Conservation (phyloP, 2,329 filamentous ascomycete genomes). For the Alternaria novae-zelandiae region DNA sequence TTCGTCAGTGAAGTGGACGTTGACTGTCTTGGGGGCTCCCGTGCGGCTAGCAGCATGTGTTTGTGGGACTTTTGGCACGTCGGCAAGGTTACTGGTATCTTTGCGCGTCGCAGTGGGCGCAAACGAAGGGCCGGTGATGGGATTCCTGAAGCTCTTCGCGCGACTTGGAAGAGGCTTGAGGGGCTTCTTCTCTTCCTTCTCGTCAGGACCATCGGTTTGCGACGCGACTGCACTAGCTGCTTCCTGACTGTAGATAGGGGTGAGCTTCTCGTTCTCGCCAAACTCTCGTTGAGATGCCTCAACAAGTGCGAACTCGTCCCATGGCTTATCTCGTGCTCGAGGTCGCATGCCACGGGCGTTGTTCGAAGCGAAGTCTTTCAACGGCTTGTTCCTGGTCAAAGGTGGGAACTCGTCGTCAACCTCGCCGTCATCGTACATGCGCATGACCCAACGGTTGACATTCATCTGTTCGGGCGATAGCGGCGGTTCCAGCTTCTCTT, state of each 20-base stretch:
- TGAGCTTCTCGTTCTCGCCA: slow-evolving; percentile 70
- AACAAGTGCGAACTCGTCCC: slow-evolving; percentile 82
- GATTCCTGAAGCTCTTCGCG: slow-evolving; percentile 56
- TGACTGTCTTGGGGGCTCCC: slow-evolving; percentile 73
- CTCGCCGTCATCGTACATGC: slow-evolving; percentile 85
- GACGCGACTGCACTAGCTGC: slow-evolving; percentile 40
- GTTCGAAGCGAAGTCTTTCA: slow-evolving; percentile 79
- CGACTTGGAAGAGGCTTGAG: slow-evolving; percentile 42
- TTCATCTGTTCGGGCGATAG: slow-evolving; percentile 71
- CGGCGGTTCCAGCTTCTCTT: slow-evolving; percentile 74
- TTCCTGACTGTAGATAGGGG: slow-evolving; percentile 70
- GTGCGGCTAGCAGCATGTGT: slow-evolving; percentile 61
- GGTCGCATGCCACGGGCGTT: slow-evolving; percentile 72
- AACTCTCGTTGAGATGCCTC: slow-evolving; percentile 73
- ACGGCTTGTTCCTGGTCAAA: slow-evolving; percentile 73
- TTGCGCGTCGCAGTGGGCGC: slow-evolving; percentile 55
- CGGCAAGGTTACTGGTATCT: slow-evolving; percentile 52
- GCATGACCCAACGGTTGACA: slow-evolving; percentile 81
- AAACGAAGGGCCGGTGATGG: slow-evolving; percentile 59
- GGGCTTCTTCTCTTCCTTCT: slow-evolving; percentile 27
- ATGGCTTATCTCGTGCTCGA: slow-evolving; percentile 75
- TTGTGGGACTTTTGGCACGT: slow-evolving; percentile 52
- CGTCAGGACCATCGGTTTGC: slow-evolving; percentile 21
- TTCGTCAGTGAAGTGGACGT: slow-evolving; percentile 74
- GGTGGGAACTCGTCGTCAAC: slow-evolving; percentile 86